Conservation (phyloP, 2,329 filamentous ascomycete species). For the Tolypocladium guangdongense region DNA sequence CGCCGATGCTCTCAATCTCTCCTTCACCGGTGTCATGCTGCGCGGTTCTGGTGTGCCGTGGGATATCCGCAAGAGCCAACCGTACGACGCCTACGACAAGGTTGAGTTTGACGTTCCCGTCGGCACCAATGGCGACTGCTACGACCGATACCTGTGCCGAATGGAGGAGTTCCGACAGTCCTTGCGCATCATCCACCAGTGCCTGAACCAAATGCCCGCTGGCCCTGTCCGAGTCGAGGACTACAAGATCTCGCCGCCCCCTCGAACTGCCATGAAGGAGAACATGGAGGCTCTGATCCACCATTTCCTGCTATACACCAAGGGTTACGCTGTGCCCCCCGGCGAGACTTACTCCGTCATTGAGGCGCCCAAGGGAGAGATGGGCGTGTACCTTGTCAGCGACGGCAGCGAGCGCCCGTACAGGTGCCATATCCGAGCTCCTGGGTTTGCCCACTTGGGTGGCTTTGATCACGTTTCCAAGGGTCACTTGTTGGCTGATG, state of each 20-base stretch:
- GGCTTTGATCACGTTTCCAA: constrained; percentile 90
- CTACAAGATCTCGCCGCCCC: constrained; percentile 95
- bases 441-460: constrained; percentile 87
- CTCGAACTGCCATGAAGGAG: constrained; percentile 98
- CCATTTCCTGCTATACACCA: constrained; percentile 97
- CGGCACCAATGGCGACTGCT: constrained; percentile 94
- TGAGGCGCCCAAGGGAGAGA: constrained; percentile 99
- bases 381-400: constrained; percentile 94
- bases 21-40: constrained; percentile 95
- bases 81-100: constrained; percentile 95
- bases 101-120: constrained; percentile 98
- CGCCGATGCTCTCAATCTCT: constrained; percentile 90
- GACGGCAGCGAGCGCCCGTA: constrained; percentile 95
- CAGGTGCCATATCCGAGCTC: constrained; percentile 92
- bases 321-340: constrained; percentile 93
- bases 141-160: constrained; percentile 95
- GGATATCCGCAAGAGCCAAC: constrained; percentile 93
- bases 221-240: constrained; percentile 94
- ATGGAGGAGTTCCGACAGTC: constrained; percentile 99
- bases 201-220: constrained; percentile 95
- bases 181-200: constrained; percentile 96
- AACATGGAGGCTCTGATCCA: constrained; percentile 99
- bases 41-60: constrained; percentile 91
- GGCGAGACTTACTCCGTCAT: constrained; percentile 98
- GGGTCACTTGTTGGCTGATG: constrained; percentile 90